Evolutionary conservation across 768 basidiomycete genomes (phyloP).

Genomic region (Tephrocybe sp.): DNA sequence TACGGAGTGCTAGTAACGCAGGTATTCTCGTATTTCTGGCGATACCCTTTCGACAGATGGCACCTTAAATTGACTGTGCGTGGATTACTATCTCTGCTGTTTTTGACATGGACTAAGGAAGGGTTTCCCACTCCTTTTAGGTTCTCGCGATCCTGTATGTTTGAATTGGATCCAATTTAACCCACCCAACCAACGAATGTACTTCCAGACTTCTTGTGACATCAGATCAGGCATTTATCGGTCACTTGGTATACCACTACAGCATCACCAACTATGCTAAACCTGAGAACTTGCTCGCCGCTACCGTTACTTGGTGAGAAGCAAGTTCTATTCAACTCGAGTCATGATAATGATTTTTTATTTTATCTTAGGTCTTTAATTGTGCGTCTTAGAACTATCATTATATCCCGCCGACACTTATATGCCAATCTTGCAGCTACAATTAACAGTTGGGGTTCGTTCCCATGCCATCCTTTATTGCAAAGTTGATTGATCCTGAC

Average conservation of each 20-base stretch:
- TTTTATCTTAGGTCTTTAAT: slow-evolving; percentile 44
- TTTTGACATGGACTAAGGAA: not conserved
- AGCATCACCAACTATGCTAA: slow-evolving; percentile 44
- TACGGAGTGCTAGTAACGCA: slow-evolving; percentile 59
- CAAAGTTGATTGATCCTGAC: not conserved
- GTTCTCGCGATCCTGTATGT: slow-evolving; percentile 40
- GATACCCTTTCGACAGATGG: slow-evolving; percentile 52
- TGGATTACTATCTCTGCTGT: slow-evolving; percentile 6
- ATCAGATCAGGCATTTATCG: slow-evolving; percentile 55
- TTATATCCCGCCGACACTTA: slow-evolving; percentile 1
- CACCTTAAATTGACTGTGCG: slow-evolving; percentile 54
- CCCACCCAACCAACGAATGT: not conserved
- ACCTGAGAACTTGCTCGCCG: slow-evolving; percentile 31
- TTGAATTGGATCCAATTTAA: not conserved
- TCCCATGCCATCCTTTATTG: not conserved
- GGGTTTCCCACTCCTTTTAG: slow-evolving; percentile 18
- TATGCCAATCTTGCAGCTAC: slow-evolving; percentile 34
- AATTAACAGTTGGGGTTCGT: slow-evolving; percentile 45
- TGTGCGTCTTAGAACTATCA: slow-evolving; percentile 31
- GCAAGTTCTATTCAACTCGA: not conserved
- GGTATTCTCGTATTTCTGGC: slow-evolving; percentile 52
- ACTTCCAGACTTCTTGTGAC: slow-evolving; percentile 48
- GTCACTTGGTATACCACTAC: slow-evolving; percentile 58
- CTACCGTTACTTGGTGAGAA: slow-evolving; percentile 47
- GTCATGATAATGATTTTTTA: slow-evolving; percentile 2